Evolutionary conservation across 2,329 filamentous ascomycete species (phyloP).

Genomic region (Stromatinia cepivora): DNA sequence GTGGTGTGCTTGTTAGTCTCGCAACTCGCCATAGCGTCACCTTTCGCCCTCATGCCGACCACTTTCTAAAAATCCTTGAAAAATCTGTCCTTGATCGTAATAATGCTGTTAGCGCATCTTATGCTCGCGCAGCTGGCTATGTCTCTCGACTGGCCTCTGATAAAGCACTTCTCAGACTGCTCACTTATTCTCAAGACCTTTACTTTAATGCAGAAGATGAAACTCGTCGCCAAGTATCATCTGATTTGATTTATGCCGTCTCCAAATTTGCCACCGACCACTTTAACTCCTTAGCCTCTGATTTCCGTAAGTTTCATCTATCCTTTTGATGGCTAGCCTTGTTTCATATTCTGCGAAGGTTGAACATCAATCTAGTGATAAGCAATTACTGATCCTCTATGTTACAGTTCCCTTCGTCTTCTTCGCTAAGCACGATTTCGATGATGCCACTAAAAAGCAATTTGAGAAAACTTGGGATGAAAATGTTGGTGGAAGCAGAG

Average conservation of each 20-base stretch:
- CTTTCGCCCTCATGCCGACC: constrained; percentile 72
- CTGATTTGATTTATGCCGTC: constrained; percentile 79
- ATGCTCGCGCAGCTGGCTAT: constrained; percentile 84
- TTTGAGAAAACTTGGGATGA: constrained; percentile 87
- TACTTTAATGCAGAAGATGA: constrained; percentile 86
- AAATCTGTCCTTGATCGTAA: constrained; percentile 88
- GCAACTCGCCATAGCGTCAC: constrained; percentile 76
- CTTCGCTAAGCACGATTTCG: constrained; percentile 79
- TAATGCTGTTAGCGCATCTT: constrained; percentile 87
- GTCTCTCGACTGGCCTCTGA: constrained; percentile 63
- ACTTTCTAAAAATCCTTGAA: constrained; percentile 74
- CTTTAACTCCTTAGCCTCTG: constrained; percentile 73
- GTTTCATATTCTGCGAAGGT: no score
- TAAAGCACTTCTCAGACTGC: constrained; percentile 52
- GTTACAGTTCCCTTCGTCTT: constrained; percentile 77
- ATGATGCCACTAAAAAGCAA: constrained; percentile 75
- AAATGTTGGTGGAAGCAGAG: constrained; percentile 81
- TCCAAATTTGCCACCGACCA: constrained; percentile 87
- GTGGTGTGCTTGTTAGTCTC: constrained; percentile 79
- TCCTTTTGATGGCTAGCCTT: no score
- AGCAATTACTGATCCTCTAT: not conserved
- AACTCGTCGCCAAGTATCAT: constrained; percentile 69
- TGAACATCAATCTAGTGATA: not conserved
- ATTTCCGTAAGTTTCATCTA: constrained; percentile 46
- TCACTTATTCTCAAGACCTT: constrained; percentile 58